Evolutionary conservation across 2,329 filamentous ascomycete genomes (phyloP).

Genomic region (Clonostachys solani): DNA sequence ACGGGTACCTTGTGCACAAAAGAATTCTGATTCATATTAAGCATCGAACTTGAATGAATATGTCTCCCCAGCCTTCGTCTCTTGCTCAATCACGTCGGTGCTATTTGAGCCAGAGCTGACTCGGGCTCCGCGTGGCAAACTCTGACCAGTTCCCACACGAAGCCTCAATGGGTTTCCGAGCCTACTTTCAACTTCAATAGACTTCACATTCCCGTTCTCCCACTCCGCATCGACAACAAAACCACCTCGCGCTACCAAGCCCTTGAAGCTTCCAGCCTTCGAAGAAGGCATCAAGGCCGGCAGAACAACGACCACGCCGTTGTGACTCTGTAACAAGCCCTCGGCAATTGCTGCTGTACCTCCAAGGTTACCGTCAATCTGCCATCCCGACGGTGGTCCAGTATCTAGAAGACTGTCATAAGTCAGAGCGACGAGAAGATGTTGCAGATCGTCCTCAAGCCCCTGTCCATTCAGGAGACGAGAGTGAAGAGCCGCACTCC

Average conservation of each 20-base stretch:
- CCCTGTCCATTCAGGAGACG: background rate
- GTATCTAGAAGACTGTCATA: conserved; percentile 8
- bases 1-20: no score
- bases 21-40: no score
- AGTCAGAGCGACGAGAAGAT: conserved; percentile 4
- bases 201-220: conserved; percentile 1
- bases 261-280: background rate
- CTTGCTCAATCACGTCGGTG: no score
- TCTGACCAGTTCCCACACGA: no score
- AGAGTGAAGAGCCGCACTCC: background rate
- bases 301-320: conserved; percentile 11
- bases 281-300: conserved; percentile 10
- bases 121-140: no score
- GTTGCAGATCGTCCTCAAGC: background rate
- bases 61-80: no score
- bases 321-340: conserved; percentile 32
- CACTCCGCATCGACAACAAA: conserved; percentile 2
- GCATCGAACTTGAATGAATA: no score
- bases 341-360: conserved; percentile 36
- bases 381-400: background rate
- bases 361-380: conserved; percentile 38
- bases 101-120: no score
- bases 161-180: no score
- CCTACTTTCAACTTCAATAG: no score
- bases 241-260: conserved; percentile 1